A percentile compares a stretch with the other conserved stretches of the same genome.
These are phyloP conservation scores for Aurinia saxatilis DNA, from an alignment of 345 rosid genomes.

Conservation along the genomic window DNA sequence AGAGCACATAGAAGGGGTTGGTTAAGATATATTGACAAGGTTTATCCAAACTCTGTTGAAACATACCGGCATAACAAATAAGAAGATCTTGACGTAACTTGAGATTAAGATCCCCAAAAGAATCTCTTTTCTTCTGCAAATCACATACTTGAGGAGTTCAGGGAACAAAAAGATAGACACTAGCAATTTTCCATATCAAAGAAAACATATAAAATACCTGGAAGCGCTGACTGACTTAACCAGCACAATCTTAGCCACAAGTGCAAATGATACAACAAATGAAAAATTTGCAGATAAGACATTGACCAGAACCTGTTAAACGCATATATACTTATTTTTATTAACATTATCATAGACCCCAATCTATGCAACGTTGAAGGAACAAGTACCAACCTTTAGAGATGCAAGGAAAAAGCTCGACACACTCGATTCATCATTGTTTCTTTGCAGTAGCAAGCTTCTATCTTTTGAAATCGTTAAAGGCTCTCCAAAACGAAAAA, in stretches of 20 bases:
- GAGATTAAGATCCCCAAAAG: slow-evolving; percentile 54
- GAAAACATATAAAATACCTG: slow-evolving; percentile 35
- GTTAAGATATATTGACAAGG: background rate
- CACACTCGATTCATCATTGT: slow-evolving; percentile 33
- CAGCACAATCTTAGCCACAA: slow-evolving; percentile 36
- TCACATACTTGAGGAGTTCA: background rate
- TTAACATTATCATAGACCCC: background rate
- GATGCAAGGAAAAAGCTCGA: slow-evolving; percentile 29
- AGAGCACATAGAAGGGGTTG: background rate
- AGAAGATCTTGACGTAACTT: slow-evolving; percentile 69
- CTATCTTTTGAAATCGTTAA: slow-evolving; percentile 48
- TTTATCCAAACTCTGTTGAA: background rate
- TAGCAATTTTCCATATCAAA: background rate
- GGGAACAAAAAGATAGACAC: background rate
- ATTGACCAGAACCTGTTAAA: slow-evolving; percentile 47
- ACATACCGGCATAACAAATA: slow-evolving; percentile 61
- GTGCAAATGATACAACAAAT: slow-evolving; percentile 41
- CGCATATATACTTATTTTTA: background rate
- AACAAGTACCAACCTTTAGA: slow-evolving; percentile 1
- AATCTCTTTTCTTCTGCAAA: slow-evolving; percentile 37
- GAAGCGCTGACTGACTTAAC: slow-evolving; percentile 23
- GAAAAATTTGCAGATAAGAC: slow-evolving; percentile 51
- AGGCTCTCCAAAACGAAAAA: slow-evolving; percentile 22
- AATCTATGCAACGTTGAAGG: background rate
- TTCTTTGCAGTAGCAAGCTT: slow-evolving; percentile 39